These are phyloP conservation scores for Suhomyces atakaporum DNA, from an alignment of 1,139 yeast genomes.

Conservation along the genomic window DNA sequence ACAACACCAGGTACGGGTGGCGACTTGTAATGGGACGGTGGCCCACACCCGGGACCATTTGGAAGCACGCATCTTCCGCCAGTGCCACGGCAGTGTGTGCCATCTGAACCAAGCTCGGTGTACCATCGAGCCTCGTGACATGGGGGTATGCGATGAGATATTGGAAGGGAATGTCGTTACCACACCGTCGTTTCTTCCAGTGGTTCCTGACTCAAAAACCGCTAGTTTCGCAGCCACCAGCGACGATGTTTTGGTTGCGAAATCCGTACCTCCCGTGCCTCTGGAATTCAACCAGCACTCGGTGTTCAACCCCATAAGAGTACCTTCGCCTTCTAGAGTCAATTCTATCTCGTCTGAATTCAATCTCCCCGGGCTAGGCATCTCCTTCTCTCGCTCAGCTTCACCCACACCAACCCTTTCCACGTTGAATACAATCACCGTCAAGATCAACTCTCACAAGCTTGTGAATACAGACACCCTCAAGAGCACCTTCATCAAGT, in stretches of 20 bases:
- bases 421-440: constrained; percentile 19
- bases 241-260: neutral
- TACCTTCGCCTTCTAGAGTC: too few relatives aligned
- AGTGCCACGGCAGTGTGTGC: constrained; percentile 5
- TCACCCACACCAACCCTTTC: constrained; percentile 22
- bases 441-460: constrained; percentile 21
- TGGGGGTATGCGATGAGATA: constrained; percentile 3
- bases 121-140: constrained; percentile 2
- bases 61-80: constrained; percentile 2
- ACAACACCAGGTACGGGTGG: constrained; percentile 15
- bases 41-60: constrained; percentile 1
- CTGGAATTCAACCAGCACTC: too few relatives aligned
- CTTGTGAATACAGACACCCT: constrained; percentile 26
- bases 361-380: neutral
- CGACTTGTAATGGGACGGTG: neutral
- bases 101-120: neutral
- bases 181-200: neutral
- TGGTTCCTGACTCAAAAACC: neutral
- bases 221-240: too few relatives aligned
- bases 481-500: constrained; percentile 32
- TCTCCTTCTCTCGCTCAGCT: constrained; percentile 5
- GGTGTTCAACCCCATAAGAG: too few relatives aligned
- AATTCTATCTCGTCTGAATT: too few relatives aligned
- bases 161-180: neutral
- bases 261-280: too few relatives aligned